These are phyloP conservation scores for Austroboletus niveus DNA, from an alignment of 1,284 basidiomycete species.

Conservation along the genomic window DNA sequence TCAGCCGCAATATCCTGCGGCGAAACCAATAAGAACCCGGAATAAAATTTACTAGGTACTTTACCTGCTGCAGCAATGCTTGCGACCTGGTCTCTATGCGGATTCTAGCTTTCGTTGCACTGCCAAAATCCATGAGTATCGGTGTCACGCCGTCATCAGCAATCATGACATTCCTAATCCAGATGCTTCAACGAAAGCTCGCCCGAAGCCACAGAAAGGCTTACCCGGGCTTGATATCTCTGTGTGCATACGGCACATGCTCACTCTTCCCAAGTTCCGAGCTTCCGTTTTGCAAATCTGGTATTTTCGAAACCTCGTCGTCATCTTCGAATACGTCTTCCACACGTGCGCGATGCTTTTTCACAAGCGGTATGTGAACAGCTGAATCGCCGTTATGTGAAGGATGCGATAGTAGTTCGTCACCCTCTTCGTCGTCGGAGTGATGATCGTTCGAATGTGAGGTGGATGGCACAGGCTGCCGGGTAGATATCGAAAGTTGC, in stretches of 20 bases:
- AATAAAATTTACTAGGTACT: not conserved
- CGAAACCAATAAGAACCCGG: not conserved
- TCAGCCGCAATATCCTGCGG: slow-evolving; percentile 87
- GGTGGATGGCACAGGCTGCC: slow-evolving; percentile 20
- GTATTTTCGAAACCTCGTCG: slow-evolving; percentile 42
- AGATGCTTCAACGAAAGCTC: slow-evolving; percentile 6
- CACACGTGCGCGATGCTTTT: slow-evolving; percentile 47
- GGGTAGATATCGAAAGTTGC: slow-evolving; percentile 24
- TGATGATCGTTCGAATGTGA: slow-evolving; percentile 26
- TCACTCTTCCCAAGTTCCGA: slow-evolving; percentile 45
- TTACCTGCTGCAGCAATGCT: slow-evolving; percentile 81
- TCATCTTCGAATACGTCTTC: slow-evolving; percentile 76
- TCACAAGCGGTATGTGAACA: slow-evolving; percentile 48
- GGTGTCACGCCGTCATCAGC: slow-evolving; percentile 83
- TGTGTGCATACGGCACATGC: slow-evolving; percentile 89
- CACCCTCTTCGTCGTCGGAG: slow-evolving; percentile 43
- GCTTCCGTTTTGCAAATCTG: slow-evolving; percentile 32
- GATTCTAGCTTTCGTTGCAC: slow-evolving; percentile 78
- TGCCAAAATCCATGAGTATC: slow-evolving; percentile 98
- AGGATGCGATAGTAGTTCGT: slow-evolving; percentile 66
- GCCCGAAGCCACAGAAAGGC: slow-evolving; percentile 22
- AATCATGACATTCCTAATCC: slow-evolving; percentile 88
- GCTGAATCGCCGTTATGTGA: slow-evolving; percentile 58
- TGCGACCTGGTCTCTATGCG: slow-evolving; percentile 78
- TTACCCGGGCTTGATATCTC: slow-evolving; percentile 96